Evolutionary conservation across 108 stramenopile species (phyloP).

Genomic region (Schizochytrium sp.): DNA sequence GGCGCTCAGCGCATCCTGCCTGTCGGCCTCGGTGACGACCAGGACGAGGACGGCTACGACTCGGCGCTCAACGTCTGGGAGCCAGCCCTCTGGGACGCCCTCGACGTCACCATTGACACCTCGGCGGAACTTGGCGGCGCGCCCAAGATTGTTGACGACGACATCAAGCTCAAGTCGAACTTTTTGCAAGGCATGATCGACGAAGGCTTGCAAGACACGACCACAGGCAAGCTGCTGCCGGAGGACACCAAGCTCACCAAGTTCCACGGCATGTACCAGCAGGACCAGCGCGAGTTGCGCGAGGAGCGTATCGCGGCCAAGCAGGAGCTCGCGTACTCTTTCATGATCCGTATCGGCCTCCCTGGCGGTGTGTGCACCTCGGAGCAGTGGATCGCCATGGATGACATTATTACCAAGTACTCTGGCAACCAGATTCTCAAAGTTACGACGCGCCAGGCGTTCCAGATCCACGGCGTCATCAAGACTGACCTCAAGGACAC

Average conservation of each 20-base stretch:
- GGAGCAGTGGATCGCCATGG: conserved; percentile 68
- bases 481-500: conserved; percentile 90
- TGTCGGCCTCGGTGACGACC: conserved; percentile 14
- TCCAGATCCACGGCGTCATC: conserved; percentile 92
- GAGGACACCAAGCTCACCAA: conserved; percentile 47
- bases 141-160: not conserved
- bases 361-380: conserved; percentile 88
- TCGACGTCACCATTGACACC: conserved; percentile 7
- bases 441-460: conserved; percentile 92
- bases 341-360: conserved; percentile 81
- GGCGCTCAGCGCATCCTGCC: not conserved
- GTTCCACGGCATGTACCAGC: conserved; percentile 95
- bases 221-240: not conserved
- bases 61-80: not conserved
- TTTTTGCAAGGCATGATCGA: conserved; percentile 4
- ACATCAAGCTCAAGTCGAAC: conserved; percentile 19
- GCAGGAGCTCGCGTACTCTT: conserved; percentile 74
- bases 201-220: not conserved
- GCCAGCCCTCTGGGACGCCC: not conserved
- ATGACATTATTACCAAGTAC: conserved; percentile 72
- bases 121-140: not conserved
- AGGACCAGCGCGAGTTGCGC: conserved; percentile 82
- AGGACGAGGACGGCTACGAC: conserved; percentile 17
- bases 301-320: conserved; percentile 21
- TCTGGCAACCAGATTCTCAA: conserved; percentile 82